Conservation (phyloP, 129 eudicot genomes). For the Smallanthus sonchifolius region DNA sequence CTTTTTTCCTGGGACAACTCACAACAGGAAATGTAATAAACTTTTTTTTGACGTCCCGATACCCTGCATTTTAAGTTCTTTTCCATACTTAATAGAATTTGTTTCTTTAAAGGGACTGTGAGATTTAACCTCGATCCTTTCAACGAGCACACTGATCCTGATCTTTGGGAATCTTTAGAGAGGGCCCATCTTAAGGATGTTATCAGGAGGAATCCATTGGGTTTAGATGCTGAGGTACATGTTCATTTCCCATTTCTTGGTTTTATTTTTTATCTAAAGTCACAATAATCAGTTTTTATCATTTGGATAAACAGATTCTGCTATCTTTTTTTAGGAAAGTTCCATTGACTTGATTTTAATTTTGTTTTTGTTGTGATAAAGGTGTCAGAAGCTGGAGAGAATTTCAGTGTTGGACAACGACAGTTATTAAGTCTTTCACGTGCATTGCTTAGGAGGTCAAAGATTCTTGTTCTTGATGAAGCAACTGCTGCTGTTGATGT, state of each 20-base stretch:
- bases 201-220: constrained; percentile 73
- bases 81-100: neutral
- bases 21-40: neutral
- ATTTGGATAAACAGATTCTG: neutral
- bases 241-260: constrained; percentile 6
- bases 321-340: neutral
- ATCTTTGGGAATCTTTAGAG: constrained; percentile 96
- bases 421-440: constrained; percentile 91
- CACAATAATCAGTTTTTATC: neutral
- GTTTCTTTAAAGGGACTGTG: constrained; percentile 59
- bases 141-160: constrained; percentile 84
- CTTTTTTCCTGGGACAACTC: neutral
- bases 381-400: constrained; percentile 97
- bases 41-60: neutral
- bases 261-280: neutral
- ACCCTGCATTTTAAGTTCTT: neutral
- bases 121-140: constrained; percentile 97
- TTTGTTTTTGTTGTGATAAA: constrained; percentile 13
- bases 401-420: constrained; percentile 95
- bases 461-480: constrained; percentile 98
- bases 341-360: neutral
- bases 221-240: constrained; percentile 90
- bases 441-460: constrained; percentile 86
- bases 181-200: constrained; percentile 88
- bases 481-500: constrained; percentile 99